Evolutionary conservation across 148 eudicot species (phyloP), one percentile per base, ranked within the genome.

Genomic region (Dianthus caryophyllus): DNA sequence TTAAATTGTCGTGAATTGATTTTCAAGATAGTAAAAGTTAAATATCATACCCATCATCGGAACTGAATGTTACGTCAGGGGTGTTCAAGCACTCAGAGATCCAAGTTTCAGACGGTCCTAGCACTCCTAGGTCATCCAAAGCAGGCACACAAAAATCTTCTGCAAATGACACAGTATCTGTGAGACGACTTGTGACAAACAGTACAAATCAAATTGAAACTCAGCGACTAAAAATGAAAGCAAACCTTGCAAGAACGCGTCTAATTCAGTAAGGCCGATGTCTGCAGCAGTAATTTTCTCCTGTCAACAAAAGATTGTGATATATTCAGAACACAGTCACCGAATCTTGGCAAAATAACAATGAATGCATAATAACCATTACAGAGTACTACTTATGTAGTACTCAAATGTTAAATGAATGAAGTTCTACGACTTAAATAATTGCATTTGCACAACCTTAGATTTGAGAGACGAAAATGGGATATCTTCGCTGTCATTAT

Each of bases 91-190:
- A 93, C 69, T 90, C 87, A 20, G 92, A 83, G 66, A 89, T 79
- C 98, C 98, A 93, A 25, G 85, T 85, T 60, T 87, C 95, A 66
- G 95, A 76, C 55, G 81, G 83, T 67, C 80, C 87, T 73, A 87
- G 77, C 55, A 79, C 82, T 67, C 80, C 87, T 73, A 87, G 77
- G 58, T 78, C 80, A 70, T 83, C 96, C 15, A 75, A 54, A 72
- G 73, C 69, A 47, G 84, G 68, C 38, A 73, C 69, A 53, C 82
- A 80, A 9, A 80, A 68, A 65, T 77, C 88, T 27, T 79, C 98
- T 84, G 82, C 54, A 43, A 76, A 18, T 59, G 47, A 69, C 31
- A 31, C 25, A 31, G 64, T 11, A 36, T 46, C 18, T 64, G 31
- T 75, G 39, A 69, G 70, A 55, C 9, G 17, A 14, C 49, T 61